Percentiles rank a stretch among this genome's conserved stretches.
These are phyloP conservation scores for Telopea speciosissima DNA, from an alignment of 177 flowering plant genomes.

Conservation along the genomic window DNA sequence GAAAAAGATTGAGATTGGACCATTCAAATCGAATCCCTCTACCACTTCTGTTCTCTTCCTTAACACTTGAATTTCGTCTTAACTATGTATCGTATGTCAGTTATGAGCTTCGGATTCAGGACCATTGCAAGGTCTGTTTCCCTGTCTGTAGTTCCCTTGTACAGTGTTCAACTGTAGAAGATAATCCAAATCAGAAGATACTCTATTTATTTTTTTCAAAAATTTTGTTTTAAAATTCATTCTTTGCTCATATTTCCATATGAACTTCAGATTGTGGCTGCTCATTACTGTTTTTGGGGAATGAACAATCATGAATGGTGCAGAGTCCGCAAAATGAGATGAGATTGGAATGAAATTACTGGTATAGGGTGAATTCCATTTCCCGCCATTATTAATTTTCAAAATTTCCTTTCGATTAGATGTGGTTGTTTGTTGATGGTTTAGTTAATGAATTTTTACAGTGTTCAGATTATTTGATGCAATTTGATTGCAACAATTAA, in stretches of 20 bases:
- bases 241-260: background rate
- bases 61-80: background rate
- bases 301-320: background rate
- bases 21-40: background rate
- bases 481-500: background rate
- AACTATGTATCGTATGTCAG: background rate
- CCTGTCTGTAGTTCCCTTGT: background rate
- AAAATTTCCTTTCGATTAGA: background rate
- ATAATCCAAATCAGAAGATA: background rate
- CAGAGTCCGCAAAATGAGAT: background rate
- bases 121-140: background rate
- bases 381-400: background rate
- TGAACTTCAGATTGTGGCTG: background rate
- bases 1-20: background rate
- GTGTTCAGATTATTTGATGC: background rate
- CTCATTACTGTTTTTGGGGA: background rate
- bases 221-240: background rate
- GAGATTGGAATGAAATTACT: background rate
- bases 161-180: background rate
- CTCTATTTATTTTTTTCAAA: background rate
- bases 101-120: background rate
- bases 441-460: no score
- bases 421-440: background rate
- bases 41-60: background rate
- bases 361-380: background rate